Conservation (phyloP, 345 rosid species). For the Salix viminalis region DNA sequence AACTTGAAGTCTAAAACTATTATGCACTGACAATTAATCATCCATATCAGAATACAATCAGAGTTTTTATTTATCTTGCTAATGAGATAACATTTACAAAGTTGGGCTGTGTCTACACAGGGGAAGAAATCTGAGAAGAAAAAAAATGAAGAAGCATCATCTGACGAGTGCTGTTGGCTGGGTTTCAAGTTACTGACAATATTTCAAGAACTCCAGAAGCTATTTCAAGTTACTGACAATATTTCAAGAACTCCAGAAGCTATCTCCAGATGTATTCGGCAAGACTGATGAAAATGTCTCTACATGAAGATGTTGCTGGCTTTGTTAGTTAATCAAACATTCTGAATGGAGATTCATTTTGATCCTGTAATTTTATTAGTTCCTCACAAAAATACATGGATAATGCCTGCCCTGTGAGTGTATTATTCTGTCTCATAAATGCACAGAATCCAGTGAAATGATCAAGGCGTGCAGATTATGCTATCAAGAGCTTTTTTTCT, state of each 20-base stretch:
- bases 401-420: background rate
- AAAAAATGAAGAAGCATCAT: constrained; percentile 55
- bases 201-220: background rate
- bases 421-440: background rate
- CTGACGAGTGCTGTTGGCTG: constrained; percentile 27
- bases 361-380: background rate
- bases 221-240: background rate
- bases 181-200: constrained; percentile 13
- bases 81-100: background rate
- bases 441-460: background rate
- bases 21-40: too few relatives aligned
- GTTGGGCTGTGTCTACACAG: constrained; percentile 29
- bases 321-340: background rate
- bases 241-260: background rate
- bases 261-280: background rate
- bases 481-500: background rate
- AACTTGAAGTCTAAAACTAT: too few relatives aligned
- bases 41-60: too few relatives aligned
- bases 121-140: constrained; percentile 51
- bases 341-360: background rate
- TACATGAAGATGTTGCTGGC: background rate
- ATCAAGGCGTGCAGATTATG: background rate
- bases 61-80: background rate
- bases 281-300: background rate
- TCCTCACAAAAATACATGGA: background rate